phyloP scores from a whole-genome alignment of 2,329 filamentous ascomycete genomes.

The Cladosporium sp. region DNA sequence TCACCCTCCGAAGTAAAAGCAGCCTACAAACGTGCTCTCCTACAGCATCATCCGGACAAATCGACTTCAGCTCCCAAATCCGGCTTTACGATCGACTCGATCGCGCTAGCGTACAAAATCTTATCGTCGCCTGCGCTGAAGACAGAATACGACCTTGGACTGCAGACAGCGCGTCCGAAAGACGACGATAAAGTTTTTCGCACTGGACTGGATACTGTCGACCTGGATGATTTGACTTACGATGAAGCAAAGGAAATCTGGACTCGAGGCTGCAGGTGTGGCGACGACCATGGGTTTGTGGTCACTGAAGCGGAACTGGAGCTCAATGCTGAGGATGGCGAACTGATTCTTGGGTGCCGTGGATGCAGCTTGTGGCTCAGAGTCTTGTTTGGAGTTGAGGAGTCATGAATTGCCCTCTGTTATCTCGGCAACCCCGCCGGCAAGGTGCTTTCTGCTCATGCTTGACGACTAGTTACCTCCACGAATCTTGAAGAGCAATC shows the following conservation, averaged over 20 bases:
- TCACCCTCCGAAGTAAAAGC: slow-evolving; percentile 44
- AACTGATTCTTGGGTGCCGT: slow-evolving; percentile 60
- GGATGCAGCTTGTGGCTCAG: slow-evolving; percentile 66
- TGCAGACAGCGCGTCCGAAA: slow-evolving; percentile 29
- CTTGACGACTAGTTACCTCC: background rate
- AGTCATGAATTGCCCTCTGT: slow-evolving; percentile 22
- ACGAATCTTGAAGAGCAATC: background rate
- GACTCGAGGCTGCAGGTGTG: slow-evolving; percentile 59
- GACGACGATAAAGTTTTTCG: slow-evolving; percentile 18
- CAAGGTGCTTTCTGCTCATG: background rate
- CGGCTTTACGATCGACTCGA: slow-evolving; percentile 54
- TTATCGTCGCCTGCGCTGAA: slow-evolving; percentile 48
- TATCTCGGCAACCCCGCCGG: background rate
- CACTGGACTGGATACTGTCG: slow-evolving; percentile 57
- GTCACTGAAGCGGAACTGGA: slow-evolving; percentile 57
- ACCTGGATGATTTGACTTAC: slow-evolving; percentile 56
- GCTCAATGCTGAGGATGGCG: slow-evolving; percentile 51
- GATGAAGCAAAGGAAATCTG: slow-evolving; percentile 45
- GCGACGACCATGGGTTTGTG: slow-evolving; percentile 56
- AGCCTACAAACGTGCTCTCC: slow-evolving; percentile 59
- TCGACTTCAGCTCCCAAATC: slow-evolving; percentile 3
- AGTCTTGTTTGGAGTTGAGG: slow-evolving; percentile 58
- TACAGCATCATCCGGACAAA: slow-evolving; percentile 62
- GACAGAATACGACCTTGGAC: slow-evolving; percentile 51
- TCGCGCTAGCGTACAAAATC: slow-evolving; percentile 58